Evolutionary conservation across 2,329 filamentous ascomycete genomes (phyloP).

Genomic region (Ophiostoma novo-ulmi): DNA sequence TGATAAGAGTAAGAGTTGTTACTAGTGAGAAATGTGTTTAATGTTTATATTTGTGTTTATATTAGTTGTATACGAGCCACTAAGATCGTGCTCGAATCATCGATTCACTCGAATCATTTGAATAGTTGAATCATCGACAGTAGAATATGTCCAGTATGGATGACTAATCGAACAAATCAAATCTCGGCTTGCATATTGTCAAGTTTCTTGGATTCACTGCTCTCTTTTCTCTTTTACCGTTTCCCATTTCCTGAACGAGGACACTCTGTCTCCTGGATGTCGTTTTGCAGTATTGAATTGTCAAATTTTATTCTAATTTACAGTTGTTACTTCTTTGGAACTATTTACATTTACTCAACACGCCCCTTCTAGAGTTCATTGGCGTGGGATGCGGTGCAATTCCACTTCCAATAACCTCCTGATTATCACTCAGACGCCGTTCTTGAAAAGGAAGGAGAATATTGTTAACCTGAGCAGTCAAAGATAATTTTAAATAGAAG

Average conservation of each 20-base stretch:
- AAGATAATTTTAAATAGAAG: not conserved
- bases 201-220: not conserved
- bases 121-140: no score
- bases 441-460: not conserved
- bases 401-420: not conserved
- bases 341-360: not conserved
- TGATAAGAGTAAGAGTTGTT: slow-evolving; percentile 14
- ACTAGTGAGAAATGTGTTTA: not conserved
- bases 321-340: no score
- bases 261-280: not conserved
- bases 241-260: not conserved
- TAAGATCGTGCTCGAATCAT: no score
- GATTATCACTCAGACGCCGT: slow-evolving; percentile 5
- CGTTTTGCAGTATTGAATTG: not conserved
- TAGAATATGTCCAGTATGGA: no score
- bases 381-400: not conserved
- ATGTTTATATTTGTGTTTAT: not conserved
- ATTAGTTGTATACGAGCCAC: not conserved
- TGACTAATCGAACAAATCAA: no score
- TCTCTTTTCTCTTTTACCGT: no score
- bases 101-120: no score
- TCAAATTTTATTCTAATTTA: no score
- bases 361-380: not conserved
- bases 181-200: no score
- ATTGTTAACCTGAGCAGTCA: not conserved